Conservation (phyloP, 345 rosid species). For the Turnera subulata region DNA sequence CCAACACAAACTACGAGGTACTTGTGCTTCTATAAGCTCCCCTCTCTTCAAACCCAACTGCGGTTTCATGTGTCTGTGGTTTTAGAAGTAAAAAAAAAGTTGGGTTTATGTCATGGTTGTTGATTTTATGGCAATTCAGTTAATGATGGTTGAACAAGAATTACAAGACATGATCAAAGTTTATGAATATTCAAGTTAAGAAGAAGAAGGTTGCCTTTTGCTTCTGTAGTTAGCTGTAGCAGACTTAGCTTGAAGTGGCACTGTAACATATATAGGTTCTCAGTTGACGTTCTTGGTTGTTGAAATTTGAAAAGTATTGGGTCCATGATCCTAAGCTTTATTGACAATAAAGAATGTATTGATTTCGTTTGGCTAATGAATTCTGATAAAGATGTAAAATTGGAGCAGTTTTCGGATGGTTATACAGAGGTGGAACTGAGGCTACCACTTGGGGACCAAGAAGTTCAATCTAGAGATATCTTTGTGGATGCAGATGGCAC, state of each 20-base stretch:
- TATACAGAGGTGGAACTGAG: conserved; percentile 77
- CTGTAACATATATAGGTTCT: no score
- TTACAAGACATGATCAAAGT: no score
- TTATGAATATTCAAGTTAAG: no score
- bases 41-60: background rate
- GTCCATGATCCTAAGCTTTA: background rate
- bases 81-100: background rate
- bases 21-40: background rate
- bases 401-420: conserved; percentile 66
- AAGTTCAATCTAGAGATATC: conserved; percentile 48
- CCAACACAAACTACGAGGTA: conserved; percentile 57
- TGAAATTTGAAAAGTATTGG: background rate
- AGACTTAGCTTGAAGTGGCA: no score
- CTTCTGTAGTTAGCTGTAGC: no score
- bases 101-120: no score
- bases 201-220: no score
- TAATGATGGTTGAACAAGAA: no score
- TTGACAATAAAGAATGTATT: background rate
- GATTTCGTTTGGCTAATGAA: background rate
- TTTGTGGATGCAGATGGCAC: conserved; percentile 74
- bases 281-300: no score
- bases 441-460: conserved; percentile 43
- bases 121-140: background rate
- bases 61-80: background rate
- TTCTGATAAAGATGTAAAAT: no score